A percentile compares a stretch with the other conserved stretches of the same genome.
These are phyloP conservation scores for Lasiosphaeria miniovina DNA, from an alignment of 495 filamentous ascomycete species.

Conservation along the genomic window DNA sequence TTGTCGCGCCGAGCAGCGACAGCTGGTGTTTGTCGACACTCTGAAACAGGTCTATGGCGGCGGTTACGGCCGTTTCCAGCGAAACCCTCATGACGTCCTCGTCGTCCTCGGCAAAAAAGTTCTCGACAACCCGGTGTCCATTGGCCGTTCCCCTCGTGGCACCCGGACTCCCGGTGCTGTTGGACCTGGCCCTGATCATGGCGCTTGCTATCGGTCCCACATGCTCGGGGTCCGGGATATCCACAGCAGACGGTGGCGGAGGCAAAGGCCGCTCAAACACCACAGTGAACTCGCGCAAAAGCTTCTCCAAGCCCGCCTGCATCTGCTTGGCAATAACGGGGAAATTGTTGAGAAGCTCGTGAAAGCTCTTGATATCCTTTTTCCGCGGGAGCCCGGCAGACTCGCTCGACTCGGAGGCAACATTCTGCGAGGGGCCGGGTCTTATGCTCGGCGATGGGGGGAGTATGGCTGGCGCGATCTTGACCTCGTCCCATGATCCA, in stretches of 20 bases:
- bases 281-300: slow-evolving; percentile 85
- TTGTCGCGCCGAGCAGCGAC: slow-evolving; percentile 85
- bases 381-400: slow-evolving; percentile 54
- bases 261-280: slow-evolving; percentile 83
- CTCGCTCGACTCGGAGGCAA: slow-evolving; percentile 34
- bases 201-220: slow-evolving; percentile 50
- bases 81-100: slow-evolving; percentile 82
- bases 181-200: slow-evolving; percentile 48
- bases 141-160: slow-evolving; percentile 20
- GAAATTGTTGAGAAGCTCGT: slow-evolving; percentile 85
- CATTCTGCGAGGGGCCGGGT: slow-evolving; percentile 30
- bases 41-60: slow-evolving; percentile 93
- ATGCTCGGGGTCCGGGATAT: slow-evolving; percentile 50
- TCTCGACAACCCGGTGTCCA: slow-evolving; percentile 28
- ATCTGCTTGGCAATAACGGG: slow-evolving; percentile 97
- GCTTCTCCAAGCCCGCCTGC: slow-evolving; percentile 83
- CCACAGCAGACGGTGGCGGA: slow-evolving; percentile 62
- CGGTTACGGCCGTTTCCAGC: slow-evolving; percentile 86
- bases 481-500: slow-evolving; percentile 74
- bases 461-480: slow-evolving; percentile 59
- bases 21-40: slow-evolving; percentile 93
- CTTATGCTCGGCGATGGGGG: slow-evolving; percentile 32
- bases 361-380: slow-evolving; percentile 87
- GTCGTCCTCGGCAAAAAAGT: slow-evolving; percentile 69
- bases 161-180: slow-evolving; percentile 36